Percentiles rank a stretch among this genome's conserved stretches.
Evolutionary conservation across 192 early-diverging fungal species (phyloP).

Genomic region (Backusella australiensis): DNA sequence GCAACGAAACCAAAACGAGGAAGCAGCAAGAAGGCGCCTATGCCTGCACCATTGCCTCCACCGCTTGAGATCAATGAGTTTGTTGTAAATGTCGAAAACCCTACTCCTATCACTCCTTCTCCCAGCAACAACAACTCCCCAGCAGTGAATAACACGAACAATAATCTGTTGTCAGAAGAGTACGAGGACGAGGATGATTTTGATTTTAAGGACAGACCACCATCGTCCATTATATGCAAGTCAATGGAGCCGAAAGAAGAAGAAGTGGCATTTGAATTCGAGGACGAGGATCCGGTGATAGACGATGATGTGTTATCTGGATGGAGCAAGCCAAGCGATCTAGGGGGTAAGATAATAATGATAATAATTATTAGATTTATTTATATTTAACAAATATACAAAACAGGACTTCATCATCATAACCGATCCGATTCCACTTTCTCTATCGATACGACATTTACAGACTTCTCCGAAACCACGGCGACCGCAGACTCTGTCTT

Average conservation of each 20-base stretch:
- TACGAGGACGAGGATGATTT: constrained; percentile 25
- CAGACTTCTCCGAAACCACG: neutral
- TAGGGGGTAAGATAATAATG: neutral
- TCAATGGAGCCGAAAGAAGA: constrained; percentile 2
- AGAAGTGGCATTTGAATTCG: neutral
- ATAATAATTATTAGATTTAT: neutral
- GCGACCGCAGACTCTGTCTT: neutral
- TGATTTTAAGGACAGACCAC: constrained; percentile 29
- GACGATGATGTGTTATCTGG: neutral
- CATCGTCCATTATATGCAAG: constrained; percentile 16
- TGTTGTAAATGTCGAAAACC: neutral
- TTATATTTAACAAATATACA: neutral
- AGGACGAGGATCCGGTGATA: neutral
- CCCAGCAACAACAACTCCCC: neutral
- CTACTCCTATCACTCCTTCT: constrained; percentile 1
- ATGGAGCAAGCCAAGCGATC: neutral
- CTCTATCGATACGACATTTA: constrained; percentile 4
- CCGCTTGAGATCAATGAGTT: neutral
- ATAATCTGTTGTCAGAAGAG: neutral
- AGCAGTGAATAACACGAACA: neutral
- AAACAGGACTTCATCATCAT: neutral
- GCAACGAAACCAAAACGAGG: neutral
- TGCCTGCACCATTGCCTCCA: neutral
- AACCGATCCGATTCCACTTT: neutral
- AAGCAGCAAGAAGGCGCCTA: neutral